Base-by-base conservation (phyloP, 2,329 filamentous ascomycete genomes). In the Hypoxylon rubiginosum region DNA sequence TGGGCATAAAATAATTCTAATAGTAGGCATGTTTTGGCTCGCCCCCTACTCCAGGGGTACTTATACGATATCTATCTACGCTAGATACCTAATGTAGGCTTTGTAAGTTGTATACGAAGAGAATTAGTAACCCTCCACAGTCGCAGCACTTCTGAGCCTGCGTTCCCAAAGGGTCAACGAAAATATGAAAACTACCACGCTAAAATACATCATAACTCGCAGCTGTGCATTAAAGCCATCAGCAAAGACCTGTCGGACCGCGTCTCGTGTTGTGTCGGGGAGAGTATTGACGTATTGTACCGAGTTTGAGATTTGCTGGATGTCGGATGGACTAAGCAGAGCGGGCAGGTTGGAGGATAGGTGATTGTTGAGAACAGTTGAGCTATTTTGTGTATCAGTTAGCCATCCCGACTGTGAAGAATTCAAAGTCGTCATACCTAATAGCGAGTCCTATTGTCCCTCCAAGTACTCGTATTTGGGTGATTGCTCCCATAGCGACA, bases 401-500 rank as follows among this genome's bases (percentile, higher is more conserved):
- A 50, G 15, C 10, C 3, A 17, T 39, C n/a, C 8, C 26, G 9
- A 5, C 17, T 21, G 49, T 24, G 8, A 17, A 41, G 17, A 34
- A 24, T 43, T 26, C 34, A 43, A 17, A n/a, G 34, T 46, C 24
- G 36, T 13, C 71, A 26, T 74, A 76, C 54, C 76, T 74, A 6
- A 79, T 74, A 0, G 80, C 79, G 6, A 81, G 70, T 6, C 74
- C 77, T 46, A 82, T 74, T 1, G 78, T 77, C 1, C 77, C 80
- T 1, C 79, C 79, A 1, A 81, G 74, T 24, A 79, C 77, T 36
- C 80, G 76, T 34, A 80, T 73, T 60, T 81, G 80, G 4, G 79
- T 79, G 6, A 77, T 70, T 5, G 77, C 73, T 11, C 79, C 79
- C 72, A 81, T 76, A 0, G 72, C 73, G 45, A 80, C 76, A 7